Evolutionary conservation across 192 early-diverging fungal species (phyloP).

Genomic region (Entomortierella chlamydospora): DNA sequence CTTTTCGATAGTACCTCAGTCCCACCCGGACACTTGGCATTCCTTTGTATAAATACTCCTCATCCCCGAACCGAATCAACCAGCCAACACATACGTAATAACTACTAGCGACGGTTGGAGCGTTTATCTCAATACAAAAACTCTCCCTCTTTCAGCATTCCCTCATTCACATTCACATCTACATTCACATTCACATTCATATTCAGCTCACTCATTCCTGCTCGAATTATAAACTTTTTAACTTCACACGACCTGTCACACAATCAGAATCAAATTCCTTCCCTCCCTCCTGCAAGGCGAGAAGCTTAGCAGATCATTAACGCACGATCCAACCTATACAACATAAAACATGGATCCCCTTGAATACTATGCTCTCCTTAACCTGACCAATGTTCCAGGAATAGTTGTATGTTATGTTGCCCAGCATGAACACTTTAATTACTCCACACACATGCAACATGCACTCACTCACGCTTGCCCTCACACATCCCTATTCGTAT

Average conservation of each 20-base stretch:
- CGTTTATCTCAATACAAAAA: background rate
- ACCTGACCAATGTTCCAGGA: slow-evolving; percentile 41
- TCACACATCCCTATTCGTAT: background rate
- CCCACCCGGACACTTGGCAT: too few species aligned
- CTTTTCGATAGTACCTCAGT: background rate
- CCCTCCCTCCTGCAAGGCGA: background rate
- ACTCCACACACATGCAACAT: background rate
- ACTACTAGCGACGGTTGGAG: background rate
- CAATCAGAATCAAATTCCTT: background rate
- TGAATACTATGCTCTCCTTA: slow-evolving; percentile 36
- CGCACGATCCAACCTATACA: background rate
- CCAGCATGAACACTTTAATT: background rate
- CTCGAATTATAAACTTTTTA: background rate
- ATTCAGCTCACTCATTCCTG: background rate
- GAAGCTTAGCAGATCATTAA: background rate
- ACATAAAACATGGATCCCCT: slow-evolving; percentile 29
- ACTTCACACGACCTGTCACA: background rate
- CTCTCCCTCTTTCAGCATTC: background rate
- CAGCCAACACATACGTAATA: background rate
- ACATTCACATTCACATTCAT: background rate
- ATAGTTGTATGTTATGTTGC: slow-evolving; percentile 6
- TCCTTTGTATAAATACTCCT: too few species aligned
- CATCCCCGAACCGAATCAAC: too few species aligned
- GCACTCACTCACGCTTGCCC: background rate
- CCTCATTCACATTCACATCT: background rate